Evolutionary conservation across 148 eudicot genomes (phyloP).

Genomic region (Hydrangea macrophylla): DNA sequence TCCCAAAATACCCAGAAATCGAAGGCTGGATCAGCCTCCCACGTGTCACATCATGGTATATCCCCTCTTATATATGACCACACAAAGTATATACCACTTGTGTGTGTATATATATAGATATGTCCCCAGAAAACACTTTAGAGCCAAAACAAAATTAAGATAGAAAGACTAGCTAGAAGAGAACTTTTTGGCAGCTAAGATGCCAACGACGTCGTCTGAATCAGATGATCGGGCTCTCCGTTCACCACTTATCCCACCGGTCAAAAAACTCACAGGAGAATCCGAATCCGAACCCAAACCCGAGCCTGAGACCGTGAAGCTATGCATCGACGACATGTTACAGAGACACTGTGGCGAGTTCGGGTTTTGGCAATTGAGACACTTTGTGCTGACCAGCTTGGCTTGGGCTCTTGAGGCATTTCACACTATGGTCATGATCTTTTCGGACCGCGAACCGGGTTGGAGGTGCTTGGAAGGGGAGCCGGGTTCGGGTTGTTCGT

Average conservation of each 20-base stretch:
- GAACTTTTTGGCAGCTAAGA: no score
- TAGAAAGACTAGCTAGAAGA: no score
- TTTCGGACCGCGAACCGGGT: slow-evolving; percentile 77
- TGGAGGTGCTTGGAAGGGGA: slow-evolving; percentile 48
- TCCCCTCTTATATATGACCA: no score
- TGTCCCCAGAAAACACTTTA: no score
- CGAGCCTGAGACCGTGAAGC: no score
- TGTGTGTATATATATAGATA: no score
- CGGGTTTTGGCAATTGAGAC: slow-evolving; percentile 73
- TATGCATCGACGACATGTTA: slow-evolving; percentile 72
- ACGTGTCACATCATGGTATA: no score
- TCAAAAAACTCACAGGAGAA: background rate
- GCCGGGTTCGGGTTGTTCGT: slow-evolving; percentile 19
- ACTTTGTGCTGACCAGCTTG: slow-evolving; percentile 66
- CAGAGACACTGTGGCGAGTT: slow-evolving; percentile 77
- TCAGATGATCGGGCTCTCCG: slow-evolving; percentile 20
- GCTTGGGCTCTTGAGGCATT: slow-evolving; percentile 97
- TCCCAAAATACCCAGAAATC: no score
- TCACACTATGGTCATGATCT: slow-evolving; percentile 93
- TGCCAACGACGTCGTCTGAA: background rate
- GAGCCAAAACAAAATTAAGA: no score
- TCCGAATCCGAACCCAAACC: slow-evolving; percentile 21
- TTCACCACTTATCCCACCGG: slow-evolving; percentile 17
- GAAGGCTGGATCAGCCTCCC: no score
- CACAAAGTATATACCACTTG: no score